Percentiles rank a stretch among this genome's conserved stretches.
Conservation (phyloP, 2,329 filamentous ascomycete genomes). For the Cladophialophora chaetospira region DNA sequence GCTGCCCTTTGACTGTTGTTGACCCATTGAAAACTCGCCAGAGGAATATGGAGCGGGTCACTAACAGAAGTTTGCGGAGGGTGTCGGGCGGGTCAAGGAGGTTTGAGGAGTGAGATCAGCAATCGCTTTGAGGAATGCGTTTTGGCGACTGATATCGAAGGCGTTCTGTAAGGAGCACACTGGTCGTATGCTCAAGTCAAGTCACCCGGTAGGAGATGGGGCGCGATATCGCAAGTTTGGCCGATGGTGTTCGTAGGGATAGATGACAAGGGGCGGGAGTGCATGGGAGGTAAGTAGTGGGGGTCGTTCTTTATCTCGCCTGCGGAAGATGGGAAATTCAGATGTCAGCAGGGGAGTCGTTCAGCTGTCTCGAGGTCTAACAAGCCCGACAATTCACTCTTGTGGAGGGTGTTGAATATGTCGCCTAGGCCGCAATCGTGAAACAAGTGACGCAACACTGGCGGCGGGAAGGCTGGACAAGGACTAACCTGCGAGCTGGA, state of each 20-base stretch:
- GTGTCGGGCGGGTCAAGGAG: slow-evolving; percentile 35
- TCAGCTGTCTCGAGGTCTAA: neutral
- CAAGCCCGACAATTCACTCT: slow-evolving; percentile 9
- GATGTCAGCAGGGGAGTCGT: slow-evolving; percentile 11
- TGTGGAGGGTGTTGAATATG: slow-evolving; percentile 13
- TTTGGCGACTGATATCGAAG: slow-evolving; percentile 32
- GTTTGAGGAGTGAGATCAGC: slow-evolving; percentile 39
- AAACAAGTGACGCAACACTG: slow-evolving; percentile 30
- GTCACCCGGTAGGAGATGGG: slow-evolving; percentile 4
- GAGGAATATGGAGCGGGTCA: slow-evolving; percentile 4
- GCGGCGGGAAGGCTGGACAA: slow-evolving; percentile 18
- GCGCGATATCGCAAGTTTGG: slow-evolving; percentile 8
- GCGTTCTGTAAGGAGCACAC: slow-evolving; percentile 27
- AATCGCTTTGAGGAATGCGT: slow-evolving; percentile 38
- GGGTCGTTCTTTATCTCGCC: slow-evolving; percentile 20
- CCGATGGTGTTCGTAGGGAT: slow-evolving; percentile 5
- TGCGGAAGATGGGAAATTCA: slow-evolving; percentile 6
- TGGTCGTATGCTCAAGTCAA: slow-evolving; percentile 27
- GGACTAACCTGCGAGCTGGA: slow-evolving; percentile 19
- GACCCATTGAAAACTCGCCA: slow-evolving; percentile 47
- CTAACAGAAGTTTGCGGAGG: slow-evolving; percentile 10
- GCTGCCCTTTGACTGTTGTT: slow-evolving; percentile 54
- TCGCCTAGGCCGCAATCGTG: slow-evolving; percentile 24
- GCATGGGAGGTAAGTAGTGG: slow-evolving; percentile 9
- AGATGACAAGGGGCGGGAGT: slow-evolving; percentile 13